A percentile compares a stretch with the other conserved stretches of the same genome.
These are phyloP conservation scores for Simplicillium sp. DNA, from an alignment of 2,329 filamentous ascomycete species.

Conservation along the genomic window DNA sequence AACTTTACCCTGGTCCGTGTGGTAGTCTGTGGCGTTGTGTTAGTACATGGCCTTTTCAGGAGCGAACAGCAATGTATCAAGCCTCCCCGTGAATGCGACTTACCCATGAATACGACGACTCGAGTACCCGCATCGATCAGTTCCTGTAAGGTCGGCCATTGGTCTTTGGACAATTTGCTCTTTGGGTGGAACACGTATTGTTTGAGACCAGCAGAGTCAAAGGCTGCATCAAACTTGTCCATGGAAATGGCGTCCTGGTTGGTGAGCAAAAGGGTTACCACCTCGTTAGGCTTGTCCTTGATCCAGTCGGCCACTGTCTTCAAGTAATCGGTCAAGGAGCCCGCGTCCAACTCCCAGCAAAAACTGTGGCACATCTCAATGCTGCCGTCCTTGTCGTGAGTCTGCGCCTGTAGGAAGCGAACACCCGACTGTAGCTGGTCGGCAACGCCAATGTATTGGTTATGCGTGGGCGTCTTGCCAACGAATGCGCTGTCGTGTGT, in stretches of 20 bases:
- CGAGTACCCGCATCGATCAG: constrained; percentile 55
- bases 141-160: constrained; percentile 61
- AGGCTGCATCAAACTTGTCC: constrained; percentile 43
- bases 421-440: constrained; percentile 52
- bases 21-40: constrained; percentile 43
- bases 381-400: constrained; percentile 39
- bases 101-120: constrained; percentile 63
- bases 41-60: background rate
- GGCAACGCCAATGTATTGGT: constrained; percentile 50
- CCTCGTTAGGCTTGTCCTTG: constrained; percentile 46
- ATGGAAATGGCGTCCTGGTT: constrained; percentile 51
- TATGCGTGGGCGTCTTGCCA: constrained; percentile 41
- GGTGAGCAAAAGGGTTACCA: constrained; percentile 54
- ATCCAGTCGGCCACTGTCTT: constrained; percentile 50
- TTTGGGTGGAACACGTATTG: constrained; percentile 46
- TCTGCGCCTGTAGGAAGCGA: constrained; percentile 55
- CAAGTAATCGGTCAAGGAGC: constrained; percentile 46
- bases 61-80: background rate
- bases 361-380: constrained; percentile 57
- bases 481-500: constrained; percentile 59
- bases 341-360: constrained; percentile 50
- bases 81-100: constrained; percentile 6
- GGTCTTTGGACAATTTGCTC: constrained; percentile 27
- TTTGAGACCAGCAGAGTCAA: constrained; percentile 44
- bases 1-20: constrained; percentile 36